Conservation (phyloP, 805 yeast genomes). For the Kodamaea kaohsiungensis region DNA sequence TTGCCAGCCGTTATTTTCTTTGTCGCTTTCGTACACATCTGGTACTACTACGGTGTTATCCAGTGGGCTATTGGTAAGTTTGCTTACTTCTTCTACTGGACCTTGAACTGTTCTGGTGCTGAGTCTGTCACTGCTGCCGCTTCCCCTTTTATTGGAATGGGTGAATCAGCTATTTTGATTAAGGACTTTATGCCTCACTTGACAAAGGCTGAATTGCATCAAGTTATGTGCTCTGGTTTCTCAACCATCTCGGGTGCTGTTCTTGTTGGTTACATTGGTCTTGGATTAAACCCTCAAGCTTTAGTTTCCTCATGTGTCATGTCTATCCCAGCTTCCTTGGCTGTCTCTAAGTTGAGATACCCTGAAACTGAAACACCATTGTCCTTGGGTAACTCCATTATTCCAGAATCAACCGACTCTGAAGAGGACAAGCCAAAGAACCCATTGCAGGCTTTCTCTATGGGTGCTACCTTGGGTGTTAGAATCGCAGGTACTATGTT, state of each 20-base stretch:
- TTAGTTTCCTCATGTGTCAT: conserved; percentile 66
- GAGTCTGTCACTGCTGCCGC: conserved; percentile 69
- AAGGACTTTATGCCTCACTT: conserved; percentile 59
- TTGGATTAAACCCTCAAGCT: conserved; percentile 64
- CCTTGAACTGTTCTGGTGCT: conserved; percentile 59
- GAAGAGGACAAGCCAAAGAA: conserved; percentile 41
- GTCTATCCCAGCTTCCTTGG: conserved; percentile 67
- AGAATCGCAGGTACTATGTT: conserved; percentile 56
- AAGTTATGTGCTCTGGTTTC: conserved; percentile 62
- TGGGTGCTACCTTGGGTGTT: conserved; percentile 60
- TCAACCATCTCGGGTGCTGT: conserved; percentile 67
- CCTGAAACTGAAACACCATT: conserved; percentile 61
- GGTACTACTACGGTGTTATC: conserved; percentile 58
- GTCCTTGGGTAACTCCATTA: conserved; percentile 48
- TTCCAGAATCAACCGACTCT: conserved; percentile 41
- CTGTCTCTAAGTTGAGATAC: conserved; percentile 57
- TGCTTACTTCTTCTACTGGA: conserved; percentile 60
- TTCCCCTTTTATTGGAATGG: conserved; percentile 66
- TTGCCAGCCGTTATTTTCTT: conserved; percentile 65
- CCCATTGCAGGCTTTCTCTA: conserved; percentile 57
- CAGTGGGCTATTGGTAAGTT: conserved; percentile 63
- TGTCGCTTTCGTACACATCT: conserved; percentile 61
- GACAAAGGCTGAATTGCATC: conserved; percentile 63
- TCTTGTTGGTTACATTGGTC: conserved; percentile 60
- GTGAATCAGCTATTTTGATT: conserved; percentile 62